Evolutionary conservation across 2,329 filamentous ascomycete genomes (phyloP).

Genomic region (Bimuria novae-zelandiae): DNA sequence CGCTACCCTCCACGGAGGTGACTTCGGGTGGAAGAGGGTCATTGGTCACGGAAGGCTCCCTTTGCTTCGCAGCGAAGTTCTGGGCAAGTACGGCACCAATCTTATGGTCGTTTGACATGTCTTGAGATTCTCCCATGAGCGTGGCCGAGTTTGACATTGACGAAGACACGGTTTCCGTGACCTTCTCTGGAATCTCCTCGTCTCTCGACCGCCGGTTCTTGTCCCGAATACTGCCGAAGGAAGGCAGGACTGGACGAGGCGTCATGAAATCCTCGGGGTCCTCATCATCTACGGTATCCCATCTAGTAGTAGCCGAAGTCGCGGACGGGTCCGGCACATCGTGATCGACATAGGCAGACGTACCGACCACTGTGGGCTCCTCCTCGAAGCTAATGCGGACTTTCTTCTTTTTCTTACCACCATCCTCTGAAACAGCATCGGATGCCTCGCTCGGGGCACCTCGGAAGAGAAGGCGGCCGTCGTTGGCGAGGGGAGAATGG

Average conservation of each 20-base stretch:
- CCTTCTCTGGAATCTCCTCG: constrained; percentile 56
- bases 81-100: constrained; percentile 61
- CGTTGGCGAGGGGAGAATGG: constrained; percentile 54
- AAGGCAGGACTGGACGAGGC: constrained; percentile 73
- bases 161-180: constrained; percentile 52
- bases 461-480: constrained; percentile 53
- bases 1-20: constrained; percentile 69
- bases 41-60: constrained; percentile 33
- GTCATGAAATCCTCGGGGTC: constrained; percentile 70
- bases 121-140: constrained; percentile 47
- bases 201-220: constrained; percentile 58
- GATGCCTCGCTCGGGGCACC: constrained; percentile 59
- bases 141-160: constrained; percentile 41
- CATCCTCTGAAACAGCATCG: constrained; percentile 57
- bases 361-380: constrained; percentile 60
- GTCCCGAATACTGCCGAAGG: constrained; percentile 74
- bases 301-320: constrained; percentile 47
- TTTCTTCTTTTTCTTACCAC: constrained; percentile 55
- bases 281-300: constrained; percentile 58
- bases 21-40: constrained; percentile 73
- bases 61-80: constrained; percentile 59
- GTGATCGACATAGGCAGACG: constrained; percentile 39
- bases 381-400: constrained; percentile 81
- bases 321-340: constrained; percentile 24
- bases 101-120: constrained; percentile 63